Evolutionary conservation across 2,329 filamentous ascomycete genomes (phyloP), one percentile per base, ranked within the genome.

Genomic region (Arthrocladium fulminans): DNA sequence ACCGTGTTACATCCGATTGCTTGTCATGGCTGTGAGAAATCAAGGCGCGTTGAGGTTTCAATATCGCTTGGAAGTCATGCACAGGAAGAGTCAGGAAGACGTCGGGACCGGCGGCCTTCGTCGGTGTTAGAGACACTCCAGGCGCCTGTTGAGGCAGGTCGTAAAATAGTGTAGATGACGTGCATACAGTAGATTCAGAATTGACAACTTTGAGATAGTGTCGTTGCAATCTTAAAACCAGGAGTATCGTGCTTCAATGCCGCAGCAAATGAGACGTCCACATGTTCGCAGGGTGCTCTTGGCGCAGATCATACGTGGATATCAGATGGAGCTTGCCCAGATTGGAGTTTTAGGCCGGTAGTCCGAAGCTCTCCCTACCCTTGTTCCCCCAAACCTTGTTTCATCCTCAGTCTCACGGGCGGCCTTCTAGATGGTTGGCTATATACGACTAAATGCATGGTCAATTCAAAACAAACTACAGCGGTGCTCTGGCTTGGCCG

Each of bases 211-310:
- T 13, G 27, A 29, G 27, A 29, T 13, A 13, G 27, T 29, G 27
- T 29, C 17, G 32, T 15, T 35, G 32, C 32, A 35, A 35, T 35
- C 32, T 35, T 35, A 35, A 35, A 35, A 35, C 7, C 32, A 40
- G 19, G 39, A 41, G 39, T 40, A n/a, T 20, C 6, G 19, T 17
- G 4, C 12, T 13, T 17, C 3, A 13, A 6, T 3, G 39, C 12
- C n/a, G 6, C 39, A 41, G 39, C 39, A 12, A 41, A 41, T 41
- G 24, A 41, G 39, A 15, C 25, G n/a, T 41, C 19, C 17, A 17
- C 12, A 23, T 41, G 39, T 12, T 41, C 3, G 32, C 13, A 10
- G 3, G 22, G n/a, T 7, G 22, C 20, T 41, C 39, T 41, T 41
- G 39, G 39, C 39, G 7, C 13, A 25, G 39, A 24, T 41, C 39